Conservation (phyloP, 2,329 filamentous ascomycete species). For the Arthrobotrys sinensis region DNA sequence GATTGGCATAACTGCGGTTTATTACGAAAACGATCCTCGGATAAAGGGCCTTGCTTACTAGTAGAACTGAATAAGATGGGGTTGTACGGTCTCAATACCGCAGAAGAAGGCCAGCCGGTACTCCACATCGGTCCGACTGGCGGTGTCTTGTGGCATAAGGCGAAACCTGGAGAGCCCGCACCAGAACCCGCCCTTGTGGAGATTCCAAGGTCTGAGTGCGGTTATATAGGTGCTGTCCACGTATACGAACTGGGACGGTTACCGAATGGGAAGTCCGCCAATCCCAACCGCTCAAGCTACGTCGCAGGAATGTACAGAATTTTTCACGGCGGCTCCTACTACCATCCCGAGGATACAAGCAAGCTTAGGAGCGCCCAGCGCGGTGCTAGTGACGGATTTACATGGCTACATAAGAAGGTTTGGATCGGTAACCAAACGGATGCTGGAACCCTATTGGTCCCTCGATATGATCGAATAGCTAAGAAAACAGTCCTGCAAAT, state of each 20-base stretch:
- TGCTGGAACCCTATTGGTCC: slow-evolving; percentile 20
- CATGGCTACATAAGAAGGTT: slow-evolving; percentile 9
- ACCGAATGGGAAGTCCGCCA: slow-evolving; percentile 12
- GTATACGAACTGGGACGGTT: slow-evolving; percentile 14
- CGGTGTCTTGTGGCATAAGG: slow-evolving; percentile 1
- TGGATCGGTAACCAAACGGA: slow-evolving; percentile 35
- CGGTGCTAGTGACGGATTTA: neutral
- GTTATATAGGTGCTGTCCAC: slow-evolving; percentile 37
- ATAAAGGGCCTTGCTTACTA: slow-evolving; percentile 24
- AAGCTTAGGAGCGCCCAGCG: neutral
- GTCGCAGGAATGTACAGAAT: slow-evolving; percentile 12
- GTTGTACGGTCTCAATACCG: neutral
- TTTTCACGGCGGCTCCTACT: slow-evolving; percentile 14
- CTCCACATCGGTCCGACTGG: neutral
- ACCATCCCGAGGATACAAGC: neutral
- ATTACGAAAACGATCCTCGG: slow-evolving; percentile 20
- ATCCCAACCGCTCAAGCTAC: slow-evolving; percentile 16
- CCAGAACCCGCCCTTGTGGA: neutral
- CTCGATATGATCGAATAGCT: slow-evolving; percentile 18
- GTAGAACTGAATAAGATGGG: slow-evolving; percentile 1
- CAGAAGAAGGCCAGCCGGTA: neutral
- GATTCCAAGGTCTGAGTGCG: slow-evolving; percentile 8
- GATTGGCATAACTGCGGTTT: slow-evolving; percentile 36
- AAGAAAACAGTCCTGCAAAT: slow-evolving; percentile 23
- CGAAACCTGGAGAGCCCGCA: neutral